Percentiles rank a stretch among this genome's conserved stretches.
phyloP scores from a whole-genome alignment of 495 filamentous ascomycete genomes.

The Aspergillus coremiiformis region DNA sequence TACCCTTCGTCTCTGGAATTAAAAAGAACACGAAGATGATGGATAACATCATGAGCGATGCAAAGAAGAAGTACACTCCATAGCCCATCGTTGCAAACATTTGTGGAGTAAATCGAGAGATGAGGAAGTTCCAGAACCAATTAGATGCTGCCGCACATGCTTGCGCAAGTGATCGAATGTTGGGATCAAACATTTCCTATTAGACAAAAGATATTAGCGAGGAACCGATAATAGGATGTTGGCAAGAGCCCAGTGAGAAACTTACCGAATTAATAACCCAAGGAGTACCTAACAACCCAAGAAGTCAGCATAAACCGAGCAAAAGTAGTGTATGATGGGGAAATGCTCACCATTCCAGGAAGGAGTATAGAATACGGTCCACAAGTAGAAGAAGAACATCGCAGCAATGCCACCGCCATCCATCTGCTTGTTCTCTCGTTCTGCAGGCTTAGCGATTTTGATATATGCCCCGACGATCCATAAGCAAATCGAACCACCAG shows the following conservation, averaged over 20 bases:
- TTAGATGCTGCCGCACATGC: conserved; percentile 62
- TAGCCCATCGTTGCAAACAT: conserved; percentile 67
- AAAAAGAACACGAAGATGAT: conserved; percentile 61
- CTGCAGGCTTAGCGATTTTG: conserved; percentile 47
- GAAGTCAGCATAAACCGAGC: too few relatives aligned
- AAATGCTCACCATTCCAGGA: conserved; percentile 78
- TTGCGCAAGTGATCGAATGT: conserved; percentile 58
- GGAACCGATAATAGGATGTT: background rate
- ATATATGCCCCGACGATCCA: conserved; percentile 70
- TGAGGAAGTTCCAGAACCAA: conserved; percentile 73
- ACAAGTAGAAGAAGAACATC: conserved; percentile 75
- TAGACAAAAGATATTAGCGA: background rate
- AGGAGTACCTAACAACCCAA: too few relatives aligned
- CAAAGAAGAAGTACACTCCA: conserved; percentile 76
- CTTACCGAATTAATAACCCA: conserved; percentile 56
- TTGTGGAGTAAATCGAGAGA: conserved; percentile 65
- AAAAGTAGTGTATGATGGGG: too few relatives aligned
- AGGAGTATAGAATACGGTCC: conserved; percentile 70
- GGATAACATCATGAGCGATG: conserved; percentile 58
- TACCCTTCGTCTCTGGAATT: conserved; percentile 59
- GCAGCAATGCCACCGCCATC: conserved; percentile 56
- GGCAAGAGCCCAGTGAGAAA: background rate
- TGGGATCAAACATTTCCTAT: conserved; percentile 57
- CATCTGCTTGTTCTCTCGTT: conserved; percentile 34
- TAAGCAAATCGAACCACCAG: conserved; percentile 62